These are phyloP conservation scores for Proliferodiscus dingleyae DNA, from an alignment of 2,329 filamentous ascomycete species.

Conservation along the genomic window DNA sequence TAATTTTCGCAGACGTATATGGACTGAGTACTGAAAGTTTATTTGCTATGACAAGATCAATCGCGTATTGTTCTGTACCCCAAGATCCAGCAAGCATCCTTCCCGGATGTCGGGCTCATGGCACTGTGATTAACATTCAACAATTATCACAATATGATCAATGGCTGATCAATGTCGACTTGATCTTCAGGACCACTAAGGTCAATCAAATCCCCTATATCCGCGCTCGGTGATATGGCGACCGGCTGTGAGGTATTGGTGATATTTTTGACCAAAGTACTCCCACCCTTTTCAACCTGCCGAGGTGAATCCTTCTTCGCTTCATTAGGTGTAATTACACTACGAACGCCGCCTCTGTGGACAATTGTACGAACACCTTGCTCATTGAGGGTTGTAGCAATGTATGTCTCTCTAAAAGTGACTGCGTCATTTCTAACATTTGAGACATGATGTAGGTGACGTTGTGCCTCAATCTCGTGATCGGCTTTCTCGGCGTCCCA, in stretches of 20 bases:
- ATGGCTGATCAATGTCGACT: neutral
- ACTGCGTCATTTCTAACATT: neutral
- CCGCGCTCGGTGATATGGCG: too few relatives aligned
- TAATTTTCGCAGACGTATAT: too few relatives aligned
- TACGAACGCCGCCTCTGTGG: neutral
- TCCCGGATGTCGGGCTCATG: too few relatives aligned
- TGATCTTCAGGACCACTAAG: neutral
- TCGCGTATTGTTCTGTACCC: too few relatives aligned
- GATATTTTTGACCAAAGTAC: too few relatives aligned
- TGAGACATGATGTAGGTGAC: neutral
- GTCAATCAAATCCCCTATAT: neutral
- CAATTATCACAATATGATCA: neutral
- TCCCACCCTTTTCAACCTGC: too few relatives aligned
- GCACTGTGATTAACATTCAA: too few relatives aligned
- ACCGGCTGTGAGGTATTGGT: too few relatives aligned
- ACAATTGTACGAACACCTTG: neutral
- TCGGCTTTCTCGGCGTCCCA: constrained; percentile 14
- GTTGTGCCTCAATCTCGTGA: neutral
- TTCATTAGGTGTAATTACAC: neutral
- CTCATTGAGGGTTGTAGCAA: neutral
- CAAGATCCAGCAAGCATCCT: too few relatives aligned
- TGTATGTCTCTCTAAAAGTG: constrained; percentile 5
- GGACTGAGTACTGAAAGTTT: too few relatives aligned
- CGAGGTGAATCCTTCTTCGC: too few relatives aligned
- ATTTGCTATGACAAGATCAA: too few relatives aligned